A percentile compares a stretch with the other conserved stretches of the same genome.
Conservation (phyloP, 2,329 filamentous ascomycete species). For the Fusarium brevicatenulatum region DNA sequence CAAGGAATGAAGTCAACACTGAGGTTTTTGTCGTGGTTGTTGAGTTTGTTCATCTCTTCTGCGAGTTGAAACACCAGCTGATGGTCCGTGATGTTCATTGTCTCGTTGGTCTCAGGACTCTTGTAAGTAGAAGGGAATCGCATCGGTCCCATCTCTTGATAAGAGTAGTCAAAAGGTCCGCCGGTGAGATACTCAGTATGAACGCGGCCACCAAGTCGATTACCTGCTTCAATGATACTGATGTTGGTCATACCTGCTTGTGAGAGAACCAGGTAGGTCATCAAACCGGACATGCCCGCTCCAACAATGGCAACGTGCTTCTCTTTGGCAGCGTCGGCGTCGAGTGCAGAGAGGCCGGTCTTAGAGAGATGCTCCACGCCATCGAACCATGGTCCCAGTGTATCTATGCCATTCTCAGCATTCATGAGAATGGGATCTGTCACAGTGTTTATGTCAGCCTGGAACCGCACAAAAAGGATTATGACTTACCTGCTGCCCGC, state of each 20-base stretch:
- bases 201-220: constrained; percentile 9
- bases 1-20: constrained; percentile 15
- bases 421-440: background rate
- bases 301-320: constrained; percentile 4
- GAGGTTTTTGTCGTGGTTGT: constrained; percentile 2
- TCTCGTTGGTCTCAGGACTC: constrained; percentile 4
- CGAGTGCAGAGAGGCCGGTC: background rate
- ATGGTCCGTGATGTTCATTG: constrained; percentile 18
- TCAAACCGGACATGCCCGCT: background rate
- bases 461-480: fast-evolving
- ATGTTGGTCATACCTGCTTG: constrained; percentile 19
- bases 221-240: background rate
- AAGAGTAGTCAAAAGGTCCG: constrained; percentile 11
- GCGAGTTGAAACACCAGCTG: constrained; percentile 1
- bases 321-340: background rate
- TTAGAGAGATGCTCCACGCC: background rate
- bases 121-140: constrained; percentile 8
- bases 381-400: background rate
- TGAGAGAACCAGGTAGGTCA: constrained; percentile 1
- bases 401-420: background rate
- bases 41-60: constrained; percentile 13
- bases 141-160: constrained; percentile 23
- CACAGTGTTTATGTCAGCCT: fast-evolving
- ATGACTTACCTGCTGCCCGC: background rate
- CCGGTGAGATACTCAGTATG: constrained; percentile 1